Evolutionary conservation across 192 early-diverging fungal genomes (phyloP), one percentile per base, ranked within the genome.

Genomic region (Funneliformis mosseae): DNA sequence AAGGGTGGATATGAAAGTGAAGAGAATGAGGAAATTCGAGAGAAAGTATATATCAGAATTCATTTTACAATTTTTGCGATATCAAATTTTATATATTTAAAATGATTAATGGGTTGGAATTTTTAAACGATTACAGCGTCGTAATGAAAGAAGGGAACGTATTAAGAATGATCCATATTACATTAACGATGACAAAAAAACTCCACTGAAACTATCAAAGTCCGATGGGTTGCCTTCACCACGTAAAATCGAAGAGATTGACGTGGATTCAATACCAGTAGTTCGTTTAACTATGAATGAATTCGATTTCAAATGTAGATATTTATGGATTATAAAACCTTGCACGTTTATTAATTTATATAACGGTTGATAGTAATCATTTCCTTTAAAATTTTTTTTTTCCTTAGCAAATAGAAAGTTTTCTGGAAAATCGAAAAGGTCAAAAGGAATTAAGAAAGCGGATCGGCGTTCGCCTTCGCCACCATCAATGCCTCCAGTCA

Each of bases 261-360:
- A 93, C 76, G 93, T 95, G 0, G 92, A 97, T 77, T 88, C 88
- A 14, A 96, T 97, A 73, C 95, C 95, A 5, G 92, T 97, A 64
- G 92, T 97, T 4, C 84, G 90, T 41, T 85, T 97, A 27, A 88
- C 87, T 64, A 85, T 95, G 66, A 88, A 89, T 72, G 90, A 87
- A 12, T 84, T 90, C 48, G 79, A 81, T 41, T 66, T 67, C 46
- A 67, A 63, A 64, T 18, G 77, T 81, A 79, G 67, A 25, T 25
- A 81, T 74, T 62, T 18, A 16, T 67, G 23, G 55, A 59, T 0
- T 74, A 70, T 28, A n/a, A 21, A 18, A 8, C 38, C 23, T 55
- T 18, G 33, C 33, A 33, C 3, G 33, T 79, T 59, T 27, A 46
- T 42, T 41, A 62, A 21, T 38, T 45, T 61, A 18, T 25, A 11